These are phyloP conservation scores for Dendrocalamus sinicus DNA, from an alignment of 176 grass and related monocot species.

Conservation along the genomic window DNA sequence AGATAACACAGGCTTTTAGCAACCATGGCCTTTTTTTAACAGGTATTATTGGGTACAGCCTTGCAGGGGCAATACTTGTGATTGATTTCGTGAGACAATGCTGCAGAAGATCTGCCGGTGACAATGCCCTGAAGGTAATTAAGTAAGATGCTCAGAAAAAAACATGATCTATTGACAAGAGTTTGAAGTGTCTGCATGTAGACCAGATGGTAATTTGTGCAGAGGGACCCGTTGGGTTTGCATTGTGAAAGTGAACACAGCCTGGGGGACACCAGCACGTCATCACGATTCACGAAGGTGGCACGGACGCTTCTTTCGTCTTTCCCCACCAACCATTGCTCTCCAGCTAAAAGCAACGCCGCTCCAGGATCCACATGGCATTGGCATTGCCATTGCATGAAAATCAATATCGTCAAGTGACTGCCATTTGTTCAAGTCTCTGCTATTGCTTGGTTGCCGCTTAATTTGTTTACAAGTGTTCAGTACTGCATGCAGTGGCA, in stretches of 20 bases:
- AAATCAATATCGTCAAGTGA: neutral
- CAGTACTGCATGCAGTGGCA: neutral
- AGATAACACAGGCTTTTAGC: neutral
- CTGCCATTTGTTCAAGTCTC: slow-evolving; percentile 2
- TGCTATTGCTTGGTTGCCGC: neutral
- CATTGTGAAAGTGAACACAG: neutral
- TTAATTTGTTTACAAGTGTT: neutral
- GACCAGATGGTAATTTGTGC: slow-evolving; percentile 54
- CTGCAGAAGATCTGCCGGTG: neutral
- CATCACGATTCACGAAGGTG: slow-evolving; percentile 1
- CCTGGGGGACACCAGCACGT: neutral
- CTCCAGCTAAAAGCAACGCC: neutral
- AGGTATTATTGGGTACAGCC: neutral
- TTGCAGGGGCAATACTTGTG: neutral
- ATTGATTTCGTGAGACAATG: neutral
- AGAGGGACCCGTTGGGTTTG: slow-evolving; percentile 32
- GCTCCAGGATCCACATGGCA: neutral
- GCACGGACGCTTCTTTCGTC: neutral
- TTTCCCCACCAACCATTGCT: neutral
- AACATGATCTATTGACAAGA: slow-evolving; percentile 15
- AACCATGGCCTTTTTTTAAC: neutral
- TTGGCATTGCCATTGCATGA: neutral
- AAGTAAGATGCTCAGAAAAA: neutral
- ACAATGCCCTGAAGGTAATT: neutral
- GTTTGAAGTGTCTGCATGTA: slow-evolving; percentile 27